phyloP scores from a whole-genome alignment of 129 eudicot species.

The Gnaphalium uliginosum region DNA sequence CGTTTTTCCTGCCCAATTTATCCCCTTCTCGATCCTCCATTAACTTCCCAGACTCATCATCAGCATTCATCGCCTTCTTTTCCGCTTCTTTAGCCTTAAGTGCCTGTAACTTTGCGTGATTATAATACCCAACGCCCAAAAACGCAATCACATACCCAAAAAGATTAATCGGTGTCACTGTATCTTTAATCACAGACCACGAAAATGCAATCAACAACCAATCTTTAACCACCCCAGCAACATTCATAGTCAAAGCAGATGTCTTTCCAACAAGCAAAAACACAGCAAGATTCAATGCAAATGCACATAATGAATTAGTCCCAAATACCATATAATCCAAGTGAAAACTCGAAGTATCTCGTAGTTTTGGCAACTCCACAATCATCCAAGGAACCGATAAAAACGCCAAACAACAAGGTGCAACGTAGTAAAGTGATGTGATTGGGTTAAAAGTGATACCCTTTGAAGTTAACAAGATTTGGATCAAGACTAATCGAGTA shows the following conservation, averaged over 20 bases:
- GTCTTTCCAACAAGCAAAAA: constrained; percentile 58
- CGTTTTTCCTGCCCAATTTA: constrained; percentile 19
- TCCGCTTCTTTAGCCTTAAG: constrained; percentile 56
- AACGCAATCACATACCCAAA: constrained; percentile 57
- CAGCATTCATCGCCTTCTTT: constrained; percentile 37
- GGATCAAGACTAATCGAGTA: constrained; percentile 46
- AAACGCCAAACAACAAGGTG: constrained; percentile 49
- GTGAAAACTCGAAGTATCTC: constrained; percentile 44
- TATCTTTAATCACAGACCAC: constrained; percentile 70
- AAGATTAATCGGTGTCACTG: constrained; percentile 50
- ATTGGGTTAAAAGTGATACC: constrained; percentile 50
- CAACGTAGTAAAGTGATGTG: constrained; percentile 46
- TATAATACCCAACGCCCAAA: constrained; percentile 55
- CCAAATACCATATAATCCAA: constrained; percentile 47
- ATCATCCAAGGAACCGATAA: constrained; percentile 42
- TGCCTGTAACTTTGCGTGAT: constrained; percentile 46
- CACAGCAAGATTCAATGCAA: constrained; percentile 50
- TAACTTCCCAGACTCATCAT: constrained; percentile 46
- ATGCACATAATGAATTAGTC: constrained; percentile 48
- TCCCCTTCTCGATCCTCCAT: constrained; percentile 42
- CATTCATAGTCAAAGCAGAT: constrained; percentile 58
- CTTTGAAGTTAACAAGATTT: constrained; percentile 37
- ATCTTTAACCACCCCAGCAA: constrained; percentile 57
- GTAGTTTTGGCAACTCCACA: constrained; percentile 38
- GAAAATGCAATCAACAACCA: constrained; percentile 67